These are phyloP conservation scores for Cylindrotheca closterium DNA, from an alignment of 108 stramenopile genomes.

Conservation along the genomic window DNA sequence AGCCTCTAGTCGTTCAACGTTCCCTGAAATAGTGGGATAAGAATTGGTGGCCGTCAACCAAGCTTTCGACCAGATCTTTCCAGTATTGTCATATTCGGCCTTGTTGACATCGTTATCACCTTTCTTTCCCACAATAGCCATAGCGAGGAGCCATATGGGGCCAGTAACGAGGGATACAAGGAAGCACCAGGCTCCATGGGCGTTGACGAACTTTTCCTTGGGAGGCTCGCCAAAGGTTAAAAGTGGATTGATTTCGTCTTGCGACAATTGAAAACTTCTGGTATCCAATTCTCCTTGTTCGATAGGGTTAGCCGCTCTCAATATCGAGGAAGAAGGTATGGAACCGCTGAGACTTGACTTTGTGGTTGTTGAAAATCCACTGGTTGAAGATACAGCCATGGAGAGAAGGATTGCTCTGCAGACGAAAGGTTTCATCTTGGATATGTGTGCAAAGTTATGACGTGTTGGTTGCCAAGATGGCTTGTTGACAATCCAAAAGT, in stretches of 20 bases:
- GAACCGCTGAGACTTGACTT: too few species aligned
- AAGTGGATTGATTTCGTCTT: slow-evolving; percentile 35
- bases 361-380: too few species aligned
- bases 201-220: slow-evolving; percentile 62
- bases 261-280: slow-evolving; percentile 22
- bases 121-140: slow-evolving; percentile 38
- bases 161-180: slow-evolving; percentile 47
- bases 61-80: slow-evolving; percentile 68
- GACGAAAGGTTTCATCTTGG: too few species aligned
- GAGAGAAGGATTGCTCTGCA: too few species aligned
- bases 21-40: slow-evolving; percentile 58
- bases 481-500: too few species aligned
- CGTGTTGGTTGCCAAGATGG: too few species aligned
- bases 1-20: slow-evolving; percentile 34
- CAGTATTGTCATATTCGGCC: slow-evolving; percentile 61
- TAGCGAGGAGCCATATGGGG: slow-evolving; percentile 62
- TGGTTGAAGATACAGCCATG: too few species aligned
- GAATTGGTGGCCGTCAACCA: slow-evolving; percentile 60
- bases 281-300: slow-evolving; percentile 16
- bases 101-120: slow-evolving; percentile 55
- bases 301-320: not conserved
- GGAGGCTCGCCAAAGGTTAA: slow-evolving; percentile 22
- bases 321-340: too few species aligned
- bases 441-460: too few species aligned
- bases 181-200: slow-evolving; percentile 49